phyloP scores from a whole-genome alignment of 2,329 filamentous ascomycete genomes.

The Paecilomyces dactylethromorphus region DNA sequence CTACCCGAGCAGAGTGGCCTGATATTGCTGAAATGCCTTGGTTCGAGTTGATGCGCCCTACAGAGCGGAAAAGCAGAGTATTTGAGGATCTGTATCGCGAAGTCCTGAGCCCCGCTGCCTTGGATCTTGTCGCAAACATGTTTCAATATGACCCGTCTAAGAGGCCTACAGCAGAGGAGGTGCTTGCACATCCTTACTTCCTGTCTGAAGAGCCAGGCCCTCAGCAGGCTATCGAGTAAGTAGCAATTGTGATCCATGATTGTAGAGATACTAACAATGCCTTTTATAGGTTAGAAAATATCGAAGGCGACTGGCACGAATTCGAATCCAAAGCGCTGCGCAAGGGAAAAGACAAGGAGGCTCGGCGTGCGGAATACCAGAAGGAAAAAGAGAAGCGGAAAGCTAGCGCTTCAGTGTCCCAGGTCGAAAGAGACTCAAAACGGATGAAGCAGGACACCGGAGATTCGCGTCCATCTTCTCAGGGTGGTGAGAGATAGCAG shows the following conservation, averaged over 20 bases:
- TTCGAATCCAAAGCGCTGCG: slow-evolving; percentile 93
- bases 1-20: slow-evolving; percentile 79
- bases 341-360: slow-evolving; percentile 70
- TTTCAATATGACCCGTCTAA: slow-evolving; percentile 83
- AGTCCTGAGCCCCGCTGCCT: slow-evolving; percentile 69
- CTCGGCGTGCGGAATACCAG: slow-evolving; percentile 39
- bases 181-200: slow-evolving; percentile 86
- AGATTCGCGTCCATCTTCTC: slow-evolving; percentile 8
- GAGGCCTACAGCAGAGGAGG: slow-evolving; percentile 74
- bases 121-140: slow-evolving; percentile 76
- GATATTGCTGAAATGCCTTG: slow-evolving; percentile 89
- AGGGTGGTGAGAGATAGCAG: slow-evolving; percentile 5
- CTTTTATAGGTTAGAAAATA: slow-evolving; percentile 57
- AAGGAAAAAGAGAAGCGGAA: slow-evolving; percentile 47
- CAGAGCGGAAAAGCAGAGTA: slow-evolving; percentile 62
- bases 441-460: slow-evolving; percentile 24
- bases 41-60: slow-evolving; percentile 85
- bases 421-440: slow-evolving; percentile 34
- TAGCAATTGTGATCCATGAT: slow-evolving; percentile 15
- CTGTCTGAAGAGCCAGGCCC: slow-evolving; percentile 69
- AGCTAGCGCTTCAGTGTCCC: slow-evolving; percentile 25
- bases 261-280: slow-evolving; percentile 16
- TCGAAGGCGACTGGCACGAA: slow-evolving; percentile 97
- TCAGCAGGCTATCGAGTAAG: slow-evolving; percentile 74
- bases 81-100: slow-evolving; percentile 81